Conservation (phyloP, 345 rosid genomes). For the Eucalyptus guilfoylei region DNA sequence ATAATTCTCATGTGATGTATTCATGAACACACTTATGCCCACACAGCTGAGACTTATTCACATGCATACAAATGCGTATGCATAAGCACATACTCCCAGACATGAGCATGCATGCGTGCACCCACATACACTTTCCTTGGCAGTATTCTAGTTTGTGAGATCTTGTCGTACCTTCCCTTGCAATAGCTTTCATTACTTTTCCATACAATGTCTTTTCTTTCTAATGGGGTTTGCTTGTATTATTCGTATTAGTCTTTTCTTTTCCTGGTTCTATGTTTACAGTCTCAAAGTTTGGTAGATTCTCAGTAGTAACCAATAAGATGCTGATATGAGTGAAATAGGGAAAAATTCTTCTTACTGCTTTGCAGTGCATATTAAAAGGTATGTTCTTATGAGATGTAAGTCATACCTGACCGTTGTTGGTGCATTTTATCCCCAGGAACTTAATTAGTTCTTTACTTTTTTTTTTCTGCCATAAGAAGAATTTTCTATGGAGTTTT, state of each 20-base stretch:
- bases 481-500: neutral
- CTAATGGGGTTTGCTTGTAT: neutral
- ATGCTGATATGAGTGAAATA: neutral
- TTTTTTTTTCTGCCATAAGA: neutral
- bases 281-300: neutral
- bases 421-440: neutral
- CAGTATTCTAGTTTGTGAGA: neutral
- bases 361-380: neutral
- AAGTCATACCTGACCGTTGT: neutral
- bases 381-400: neutral
- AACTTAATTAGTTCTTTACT: neutral
- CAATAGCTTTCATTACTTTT: neutral
- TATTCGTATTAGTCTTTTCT: neutral
- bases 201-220: neutral
- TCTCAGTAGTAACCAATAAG: neutral
- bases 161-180: neutral
- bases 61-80: neutral
- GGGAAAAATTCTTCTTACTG: neutral
- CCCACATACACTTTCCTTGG: neutral
- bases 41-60: neutral
- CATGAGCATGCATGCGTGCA: neutral
- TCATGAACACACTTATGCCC: neutral
- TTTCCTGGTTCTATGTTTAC: neutral
- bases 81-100: neutral
- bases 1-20: neutral